These are phyloP conservation scores for Halophytophthora polymorphica DNA, from an alignment of 352 stramenopile species.

Conservation along the genomic window DNA sequence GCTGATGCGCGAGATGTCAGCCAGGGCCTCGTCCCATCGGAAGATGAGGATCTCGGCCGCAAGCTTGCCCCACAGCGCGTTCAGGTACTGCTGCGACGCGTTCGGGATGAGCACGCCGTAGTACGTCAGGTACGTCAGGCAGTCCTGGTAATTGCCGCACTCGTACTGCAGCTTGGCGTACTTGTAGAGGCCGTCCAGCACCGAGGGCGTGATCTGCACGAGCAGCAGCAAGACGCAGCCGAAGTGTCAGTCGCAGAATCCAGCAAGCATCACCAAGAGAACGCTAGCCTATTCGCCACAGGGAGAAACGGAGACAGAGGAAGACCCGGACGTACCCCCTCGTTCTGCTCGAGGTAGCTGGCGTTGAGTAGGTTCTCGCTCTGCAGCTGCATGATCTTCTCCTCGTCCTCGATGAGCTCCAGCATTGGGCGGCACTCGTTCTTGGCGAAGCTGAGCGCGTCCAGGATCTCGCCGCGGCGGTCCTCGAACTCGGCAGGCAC, in stretches of 20 bases:
- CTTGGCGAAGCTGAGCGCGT: conserved; percentile 74
- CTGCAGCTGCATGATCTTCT: conserved; percentile 86
- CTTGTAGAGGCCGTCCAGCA: conserved; percentile 91
- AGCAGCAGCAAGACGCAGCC: neutral
- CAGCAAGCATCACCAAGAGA: too few species aligned
- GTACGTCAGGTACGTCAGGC: conserved; percentile 88
- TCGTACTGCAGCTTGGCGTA: conserved; percentile 97
- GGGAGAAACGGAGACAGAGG: too few species aligned
- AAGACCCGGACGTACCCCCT: conserved; percentile 45
- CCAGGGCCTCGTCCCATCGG: conserved; percentile 93
- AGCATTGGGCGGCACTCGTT: conserved; percentile 74
- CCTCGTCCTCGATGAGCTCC: conserved; percentile 78
- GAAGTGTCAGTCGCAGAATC: too few species aligned
- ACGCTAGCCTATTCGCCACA: too few species aligned
- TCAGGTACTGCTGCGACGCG: conserved; percentile 82
- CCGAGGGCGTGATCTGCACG: conserved; percentile 77
- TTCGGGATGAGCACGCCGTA: conserved; percentile 87
- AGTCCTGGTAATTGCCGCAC: conserved; percentile 94
- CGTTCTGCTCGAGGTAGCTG: conserved; percentile 74
- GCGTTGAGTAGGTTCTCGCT: conserved; percentile 81
- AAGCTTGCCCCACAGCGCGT: conserved; percentile 95
- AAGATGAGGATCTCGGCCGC: conserved; percentile 96
- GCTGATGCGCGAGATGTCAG: conserved; percentile 93
- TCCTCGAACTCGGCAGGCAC: conserved; percentile 83
- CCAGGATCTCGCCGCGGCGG: conserved; percentile 66